Percentiles rank a stretch among this genome's conserved stretches.
These are phyloP conservation scores for Xylariaceae sp. DNA, from an alignment of 2,329 filamentous ascomycete species.

Conservation along the genomic window DNA sequence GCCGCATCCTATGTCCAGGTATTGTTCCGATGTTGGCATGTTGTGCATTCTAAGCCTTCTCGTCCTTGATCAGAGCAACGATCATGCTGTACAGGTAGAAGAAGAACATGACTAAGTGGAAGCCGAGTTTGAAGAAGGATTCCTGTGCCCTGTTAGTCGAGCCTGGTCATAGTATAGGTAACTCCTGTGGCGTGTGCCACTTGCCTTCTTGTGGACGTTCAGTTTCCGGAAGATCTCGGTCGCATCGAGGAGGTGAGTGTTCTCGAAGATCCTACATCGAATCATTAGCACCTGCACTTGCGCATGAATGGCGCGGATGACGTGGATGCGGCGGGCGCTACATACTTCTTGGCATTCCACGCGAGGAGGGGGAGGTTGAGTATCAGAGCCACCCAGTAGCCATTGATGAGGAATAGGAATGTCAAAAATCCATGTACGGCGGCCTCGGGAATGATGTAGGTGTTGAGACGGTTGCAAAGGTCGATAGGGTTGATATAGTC, in stretches of 20 bases:
- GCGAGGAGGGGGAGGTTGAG: constrained; percentile 88
- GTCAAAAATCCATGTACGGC: constrained; percentile 96
- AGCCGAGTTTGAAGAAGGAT: constrained; percentile 98
- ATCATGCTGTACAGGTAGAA: constrained; percentile 99
- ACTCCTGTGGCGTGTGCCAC: constrained; percentile 1
- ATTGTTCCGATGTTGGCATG: too few relatives aligned
- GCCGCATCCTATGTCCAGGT: too few relatives aligned
- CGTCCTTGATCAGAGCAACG: constrained; percentile 92
- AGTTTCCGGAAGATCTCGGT: constrained; percentile 99
- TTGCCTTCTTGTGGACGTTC: constrained; percentile 97
- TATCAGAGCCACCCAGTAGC: constrained; percentile 92
- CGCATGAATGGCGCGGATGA: background rate
- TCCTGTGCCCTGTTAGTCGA: constrained; percentile 54
- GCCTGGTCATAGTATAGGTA: background rate
- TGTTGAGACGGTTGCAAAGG: constrained; percentile 99
- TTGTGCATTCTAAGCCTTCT: constrained; percentile 63
- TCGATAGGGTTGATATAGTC: constrained; percentile 99
- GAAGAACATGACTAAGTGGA: constrained; percentile 99
- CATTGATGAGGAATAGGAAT: constrained; percentile 94
- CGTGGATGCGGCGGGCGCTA: constrained; percentile 20
- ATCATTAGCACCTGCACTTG: constrained; percentile 15
- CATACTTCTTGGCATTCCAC: constrained; percentile 98
- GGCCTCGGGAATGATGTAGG: constrained; percentile 98
- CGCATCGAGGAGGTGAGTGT: constrained; percentile 93
- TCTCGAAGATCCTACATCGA: constrained; percentile 77